phyloP scores from a whole-genome alignment of 495 filamentous ascomycete species.

The Cenococcum geophilum region DNA sequence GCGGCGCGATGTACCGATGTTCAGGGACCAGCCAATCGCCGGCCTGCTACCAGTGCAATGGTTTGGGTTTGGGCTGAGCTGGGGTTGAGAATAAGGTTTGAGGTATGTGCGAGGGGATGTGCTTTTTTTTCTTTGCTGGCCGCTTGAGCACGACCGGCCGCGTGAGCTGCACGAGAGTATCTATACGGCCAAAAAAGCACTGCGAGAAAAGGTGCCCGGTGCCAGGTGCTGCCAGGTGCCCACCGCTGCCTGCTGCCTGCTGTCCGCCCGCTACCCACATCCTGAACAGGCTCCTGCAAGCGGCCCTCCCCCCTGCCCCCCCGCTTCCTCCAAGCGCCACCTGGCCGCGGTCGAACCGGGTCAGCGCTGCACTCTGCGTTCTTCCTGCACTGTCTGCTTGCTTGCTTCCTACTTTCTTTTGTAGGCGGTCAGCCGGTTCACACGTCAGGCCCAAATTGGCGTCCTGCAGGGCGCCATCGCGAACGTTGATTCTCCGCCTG shows the following conservation, averaged over 20 bases:
- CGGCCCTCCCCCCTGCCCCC: too few species aligned
- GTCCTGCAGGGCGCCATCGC: slow-evolving; percentile 23
- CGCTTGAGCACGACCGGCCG: not conserved
- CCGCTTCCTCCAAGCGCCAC: too few species aligned
- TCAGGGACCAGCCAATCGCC: slow-evolving; percentile 1
- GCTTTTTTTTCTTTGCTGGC: not conserved
- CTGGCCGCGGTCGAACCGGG: too few species aligned
- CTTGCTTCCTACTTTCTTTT: not conserved
- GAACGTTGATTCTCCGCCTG: slow-evolving; percentile 12
- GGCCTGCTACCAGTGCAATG: slow-evolving; percentile 14
- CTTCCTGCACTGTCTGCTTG: not conserved
- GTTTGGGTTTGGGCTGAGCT: slow-evolving; percentile 21
- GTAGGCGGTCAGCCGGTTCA: slow-evolving; percentile 17
- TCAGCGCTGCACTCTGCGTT: too few species aligned
- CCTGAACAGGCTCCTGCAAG: too few species aligned
- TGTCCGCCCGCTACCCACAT: too few species aligned
- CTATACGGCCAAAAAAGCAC: too few species aligned
- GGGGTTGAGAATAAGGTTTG: slow-evolving; percentile 29
- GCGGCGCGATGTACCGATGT: not conserved
- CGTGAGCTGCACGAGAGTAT: too few species aligned
- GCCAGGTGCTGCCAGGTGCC: too few species aligned
- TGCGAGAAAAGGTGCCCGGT: too few species aligned
- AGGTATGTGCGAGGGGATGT: too few species aligned
- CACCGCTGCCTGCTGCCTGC: too few species aligned
- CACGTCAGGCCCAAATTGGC: slow-evolving; percentile 19